These are phyloP conservation scores for Candida tropicalis DNA, from an alignment of 1,139 yeast species.

Conservation along the genomic window DNA sequence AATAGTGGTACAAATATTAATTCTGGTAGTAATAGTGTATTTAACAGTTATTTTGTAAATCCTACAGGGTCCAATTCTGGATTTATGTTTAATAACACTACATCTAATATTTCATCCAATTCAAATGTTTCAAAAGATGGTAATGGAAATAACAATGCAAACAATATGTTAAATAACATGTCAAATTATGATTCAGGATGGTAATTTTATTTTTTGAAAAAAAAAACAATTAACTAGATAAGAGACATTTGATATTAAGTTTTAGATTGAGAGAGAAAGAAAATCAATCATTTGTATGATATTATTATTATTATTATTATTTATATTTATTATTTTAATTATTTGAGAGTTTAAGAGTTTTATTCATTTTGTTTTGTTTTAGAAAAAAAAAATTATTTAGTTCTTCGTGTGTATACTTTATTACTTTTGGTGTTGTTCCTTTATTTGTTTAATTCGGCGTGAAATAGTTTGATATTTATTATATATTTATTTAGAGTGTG, in stretches of 20 bases:
- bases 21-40: slow-evolving; percentile 1
- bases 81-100: slow-evolving; percentile 10
- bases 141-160: not conserved
- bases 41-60: slow-evolving; percentile 5
- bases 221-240: no score
- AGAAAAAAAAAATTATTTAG: not conserved
- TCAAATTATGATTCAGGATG: slow-evolving; percentile 15
- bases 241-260: no score
- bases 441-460: not conserved
- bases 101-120: slow-evolving; percentile 1
- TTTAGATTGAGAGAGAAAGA: not conserved
- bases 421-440: slow-evolving; percentile 1
- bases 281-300: not conserved
- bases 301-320: not conserved
- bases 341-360: not conserved
- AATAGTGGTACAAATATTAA: not conserved
- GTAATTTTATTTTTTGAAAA: slow-evolving; percentile 7
- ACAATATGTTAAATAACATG: slow-evolving; percentile 12
- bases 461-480: not conserved
- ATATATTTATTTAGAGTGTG: not conserved
- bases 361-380: no score
- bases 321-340: not conserved
- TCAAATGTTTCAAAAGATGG: slow-evolving; percentile 7
- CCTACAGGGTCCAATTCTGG: slow-evolving; percentile 7
- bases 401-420: slow-evolving; percentile 6